A percentile compares a stretch with the other conserved stretches of the same genome.
Evolutionary conservation across 2,329 filamentous ascomycete genomes (phyloP).

Genomic region (Trichophyton mentagrophytes): DNA sequence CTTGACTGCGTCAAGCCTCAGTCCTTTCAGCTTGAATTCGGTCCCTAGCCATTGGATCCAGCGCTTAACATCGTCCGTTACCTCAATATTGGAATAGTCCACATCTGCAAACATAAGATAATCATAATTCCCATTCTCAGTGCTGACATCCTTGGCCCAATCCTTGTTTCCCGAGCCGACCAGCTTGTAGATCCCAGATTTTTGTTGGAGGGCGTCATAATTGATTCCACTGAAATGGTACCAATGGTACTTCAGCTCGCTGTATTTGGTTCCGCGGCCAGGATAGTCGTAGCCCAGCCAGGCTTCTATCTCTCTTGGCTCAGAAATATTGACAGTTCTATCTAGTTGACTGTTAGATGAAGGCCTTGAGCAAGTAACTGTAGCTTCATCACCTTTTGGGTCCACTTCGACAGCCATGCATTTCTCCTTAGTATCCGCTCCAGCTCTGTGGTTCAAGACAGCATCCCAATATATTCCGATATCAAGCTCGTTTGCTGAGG

Average conservation of each 20-base stretch:
- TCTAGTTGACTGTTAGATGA: constrained; percentile 3
- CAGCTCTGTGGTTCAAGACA: constrained; percentile 60
- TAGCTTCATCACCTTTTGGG: constrained; percentile 26
- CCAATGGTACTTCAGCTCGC: constrained; percentile 51
- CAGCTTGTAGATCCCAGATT: constrained; percentile 54
- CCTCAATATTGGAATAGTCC: constrained; percentile 52
- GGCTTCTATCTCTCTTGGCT: constrained; percentile 50
- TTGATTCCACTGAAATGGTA: constrained; percentile 58
- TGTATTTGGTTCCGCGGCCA: constrained; percentile 48
- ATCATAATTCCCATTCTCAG: constrained; percentile 53
- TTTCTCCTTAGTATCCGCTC: constrained; percentile 52
- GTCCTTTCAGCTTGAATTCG: constrained; percentile 49
- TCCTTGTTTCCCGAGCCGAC: constrained; percentile 44
- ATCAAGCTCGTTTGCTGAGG: constrained; percentile 39
- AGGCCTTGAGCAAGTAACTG: background rate
- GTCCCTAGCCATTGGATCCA: constrained; percentile 58
- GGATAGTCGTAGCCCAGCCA: constrained; percentile 58
- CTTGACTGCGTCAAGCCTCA: constrained; percentile 60
- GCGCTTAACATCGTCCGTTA: constrained; percentile 49
- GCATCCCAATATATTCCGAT: constrained; percentile 56
- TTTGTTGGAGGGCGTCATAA: constrained; percentile 45
- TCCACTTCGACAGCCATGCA: constrained; percentile 54
- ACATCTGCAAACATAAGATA: constrained; percentile 63
- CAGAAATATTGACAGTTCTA: constrained; percentile 21
- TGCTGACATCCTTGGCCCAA: constrained; percentile 51